phyloP scores from a whole-genome alignment of 2,329 filamentous ascomycete genomes.

The Fusarium agapanthi region DNA sequence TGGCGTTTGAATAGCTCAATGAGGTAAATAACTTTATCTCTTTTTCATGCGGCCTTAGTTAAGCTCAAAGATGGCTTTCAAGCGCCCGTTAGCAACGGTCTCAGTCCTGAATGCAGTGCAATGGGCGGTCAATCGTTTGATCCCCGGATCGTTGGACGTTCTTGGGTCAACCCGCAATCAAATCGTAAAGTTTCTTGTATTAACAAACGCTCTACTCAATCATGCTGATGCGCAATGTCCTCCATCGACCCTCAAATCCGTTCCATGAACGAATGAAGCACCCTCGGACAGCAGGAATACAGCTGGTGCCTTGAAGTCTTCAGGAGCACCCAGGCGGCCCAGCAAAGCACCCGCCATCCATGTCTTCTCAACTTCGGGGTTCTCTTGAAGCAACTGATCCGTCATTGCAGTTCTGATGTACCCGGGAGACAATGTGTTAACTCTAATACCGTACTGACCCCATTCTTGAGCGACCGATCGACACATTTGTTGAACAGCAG shows the following conservation, averaged over 20 bases:
- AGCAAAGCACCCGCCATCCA: conserved; percentile 65
- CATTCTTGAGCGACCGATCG: conserved; percentile 70
- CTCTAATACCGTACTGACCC: conserved; percentile 68
- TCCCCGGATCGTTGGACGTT: not conserved
- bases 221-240: conserved; percentile 58
- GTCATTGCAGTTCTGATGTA: conserved; percentile 61
- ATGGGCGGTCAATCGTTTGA: not conserved
- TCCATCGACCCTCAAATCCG: conserved; percentile 65
- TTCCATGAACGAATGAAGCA: conserved; percentile 66
- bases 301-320: conserved; percentile 66
- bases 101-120: not conserved
- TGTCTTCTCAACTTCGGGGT: conserved; percentile 59
- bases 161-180: no score
- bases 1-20: not conserved
- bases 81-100: not conserved
- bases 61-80: not conserved
- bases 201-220: not conserved
- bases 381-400: conserved; percentile 52
- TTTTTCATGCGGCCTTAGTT: not conserved
- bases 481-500: conserved; percentile 67
- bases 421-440: conserved; percentile 73
- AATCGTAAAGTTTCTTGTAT: not conserved
- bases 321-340: conserved; percentile 61
- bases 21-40: not conserved
- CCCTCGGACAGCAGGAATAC: conserved; percentile 66